A percentile compares a stretch with the other conserved stretches of the same genome.
These are phyloP conservation scores for Penicillium cosmopolitanum DNA, from an alignment of 495 filamentous ascomycete genomes.

Conservation along the genomic window DNA sequence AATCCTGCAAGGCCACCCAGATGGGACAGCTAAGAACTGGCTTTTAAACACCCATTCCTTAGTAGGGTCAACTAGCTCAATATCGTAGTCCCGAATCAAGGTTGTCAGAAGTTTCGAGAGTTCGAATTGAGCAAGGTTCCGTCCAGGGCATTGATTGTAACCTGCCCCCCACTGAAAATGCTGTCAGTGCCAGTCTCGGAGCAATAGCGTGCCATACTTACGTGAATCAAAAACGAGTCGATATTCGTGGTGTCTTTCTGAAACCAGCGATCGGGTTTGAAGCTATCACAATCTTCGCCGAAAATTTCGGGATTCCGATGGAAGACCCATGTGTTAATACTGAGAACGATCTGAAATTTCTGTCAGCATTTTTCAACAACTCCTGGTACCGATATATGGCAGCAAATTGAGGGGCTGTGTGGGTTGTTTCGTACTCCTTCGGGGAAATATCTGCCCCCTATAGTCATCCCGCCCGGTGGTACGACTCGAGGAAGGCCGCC, in stretches of 20 bases:
- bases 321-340: constrained; percentile 48
- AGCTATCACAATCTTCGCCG: constrained; percentile 47
- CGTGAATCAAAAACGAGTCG: constrained; percentile 40
- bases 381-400: neutral
- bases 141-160: constrained; percentile 48
- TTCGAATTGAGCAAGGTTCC: constrained; percentile 51
- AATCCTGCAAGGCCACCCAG: constrained; percentile 44
- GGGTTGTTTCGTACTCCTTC: constrained; percentile 33
- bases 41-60: constrained; percentile 42
- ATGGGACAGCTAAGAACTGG: constrained; percentile 42
- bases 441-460: constrained; percentile 37
- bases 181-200: neutral
- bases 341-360: constrained; percentile 37
- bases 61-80: constrained; percentile 41
- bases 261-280: constrained; percentile 54
- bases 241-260: constrained; percentile 30
- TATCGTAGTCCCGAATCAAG: constrained; percentile 45
- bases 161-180: constrained; percentile 42
- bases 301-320: constrained; percentile 48
- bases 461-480: constrained; percentile 32
- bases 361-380: neutral
- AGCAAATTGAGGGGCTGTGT: neutral
- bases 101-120: constrained; percentile 46
- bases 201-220: constrained; percentile 4
- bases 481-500: constrained; percentile 34